Conservation (phyloP, 257 asterid genomes). For the Solanum gandarillasii region DNA sequence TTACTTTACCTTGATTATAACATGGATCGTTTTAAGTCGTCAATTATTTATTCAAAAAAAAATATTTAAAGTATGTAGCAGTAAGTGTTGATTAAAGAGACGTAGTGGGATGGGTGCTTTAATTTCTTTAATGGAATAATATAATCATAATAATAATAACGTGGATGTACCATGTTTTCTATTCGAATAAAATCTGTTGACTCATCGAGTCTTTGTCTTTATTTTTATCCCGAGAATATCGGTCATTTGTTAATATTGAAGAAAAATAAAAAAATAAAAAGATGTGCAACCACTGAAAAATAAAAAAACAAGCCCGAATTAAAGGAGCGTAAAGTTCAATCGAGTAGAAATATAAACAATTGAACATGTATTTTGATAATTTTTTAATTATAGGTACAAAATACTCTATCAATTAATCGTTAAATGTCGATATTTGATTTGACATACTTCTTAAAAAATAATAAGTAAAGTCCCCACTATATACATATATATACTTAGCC, state of each 20-base stretch:
- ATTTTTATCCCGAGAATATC: neutral
- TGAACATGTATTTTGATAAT: neutral
- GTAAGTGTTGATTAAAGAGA: neutral
- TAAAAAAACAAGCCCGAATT: neutral
- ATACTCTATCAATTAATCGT: too few relatives aligned
- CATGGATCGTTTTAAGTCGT: neutral
- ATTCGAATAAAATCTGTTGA: neutral
- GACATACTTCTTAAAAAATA: too few relatives aligned
- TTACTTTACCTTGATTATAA: neutral
- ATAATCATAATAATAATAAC: neutral
- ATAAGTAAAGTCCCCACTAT: too few relatives aligned
- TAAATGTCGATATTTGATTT: too few relatives aligned
- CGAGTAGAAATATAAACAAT: neutral
- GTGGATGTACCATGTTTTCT: neutral
- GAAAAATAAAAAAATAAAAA: too few relatives aligned
- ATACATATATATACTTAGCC: too few relatives aligned
- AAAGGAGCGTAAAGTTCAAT: neutral
- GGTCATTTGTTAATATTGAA: neutral
- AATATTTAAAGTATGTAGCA: neutral
- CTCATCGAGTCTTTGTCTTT: neutral
- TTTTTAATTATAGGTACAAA: too few relatives aligned
- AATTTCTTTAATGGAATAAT: neutral
- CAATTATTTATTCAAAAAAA: too few relatives aligned
- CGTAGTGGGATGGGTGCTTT: neutral
- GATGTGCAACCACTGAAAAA: neutral